Evolutionary conservation across 345 rosid species (phyloP), one percentile per base, ranked within the genome.

Genomic region (Psidium guajava): DNA sequence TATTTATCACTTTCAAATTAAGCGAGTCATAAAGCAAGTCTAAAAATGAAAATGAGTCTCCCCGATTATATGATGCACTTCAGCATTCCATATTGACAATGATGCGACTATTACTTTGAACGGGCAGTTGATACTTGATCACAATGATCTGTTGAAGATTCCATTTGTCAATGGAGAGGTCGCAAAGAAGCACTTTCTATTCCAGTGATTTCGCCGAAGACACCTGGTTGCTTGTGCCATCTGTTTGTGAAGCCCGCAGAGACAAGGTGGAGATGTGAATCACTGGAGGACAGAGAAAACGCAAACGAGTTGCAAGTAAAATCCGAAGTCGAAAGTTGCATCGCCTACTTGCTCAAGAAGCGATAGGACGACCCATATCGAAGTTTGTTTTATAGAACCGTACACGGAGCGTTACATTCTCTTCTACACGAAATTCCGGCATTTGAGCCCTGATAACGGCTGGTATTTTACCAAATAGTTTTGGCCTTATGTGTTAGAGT

Each of bases 341-440:
- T 94, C 13, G 91, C 86, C 21, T 96, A 93, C 90, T 91, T 96
- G 89, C 90, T 96, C 90, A 90, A 91, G 91, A 94, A 93, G 90
- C 82, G 98, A 83, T 91, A 94, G 87, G 91, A 88, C 85, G 99
- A 96, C 87, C 98, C 97, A 20, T 93, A 90, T 81, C 89, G 98
- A 89, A 91, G 83, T 77, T 75, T 96, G 25, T 7, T 93, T 36
- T 94, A 95, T 83, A 91, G 98, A 87, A 73, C 88, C 54, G 6
- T 86, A 28, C 91, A 93, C 74, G 87, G 86, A 25, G 89, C 89
- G 3, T 61, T 92, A 0, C 83, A 90, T 84, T 73, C 91, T 88
- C 88, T 94, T 24, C 82, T 42, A 52, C 81, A 42, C 21, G 91
- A 93, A 75, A 91, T 91, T 89, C 98, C 94, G 3, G 85, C 96